A percentile compares a stretch with the other conserved stretches of the same genome.
Evolutionary conservation across 1,284 basidiomycete species (phyloP).

Genomic region (Ustilago curta): DNA sequence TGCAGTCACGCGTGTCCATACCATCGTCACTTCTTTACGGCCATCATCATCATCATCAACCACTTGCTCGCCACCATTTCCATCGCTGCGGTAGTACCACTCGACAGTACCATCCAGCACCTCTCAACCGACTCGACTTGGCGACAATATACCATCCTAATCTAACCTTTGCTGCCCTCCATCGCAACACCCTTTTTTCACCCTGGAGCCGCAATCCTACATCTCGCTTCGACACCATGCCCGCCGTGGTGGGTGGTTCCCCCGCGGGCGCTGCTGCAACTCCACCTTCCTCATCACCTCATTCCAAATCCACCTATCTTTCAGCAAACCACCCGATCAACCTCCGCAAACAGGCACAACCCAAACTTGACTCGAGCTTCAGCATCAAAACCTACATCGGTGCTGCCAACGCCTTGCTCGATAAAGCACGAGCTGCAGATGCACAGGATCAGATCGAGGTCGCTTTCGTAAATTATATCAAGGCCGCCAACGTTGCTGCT

Average conservation of each 20-base stretch:
- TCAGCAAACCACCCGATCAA: slow-evolving; percentile 66
- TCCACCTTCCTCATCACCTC: not conserved
- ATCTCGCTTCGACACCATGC: slow-evolving; percentile 18
- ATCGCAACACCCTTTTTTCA: slow-evolving; percentile 1
- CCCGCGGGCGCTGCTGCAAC: slow-evolving; percentile 4
- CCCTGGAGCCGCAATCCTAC: not conserved
- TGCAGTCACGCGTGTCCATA: not conserved
- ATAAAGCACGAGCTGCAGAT: slow-evolving; percentile 66
- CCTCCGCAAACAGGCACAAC: slow-evolving; percentile 62
- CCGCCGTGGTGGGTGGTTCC: slow-evolving; percentile 27
- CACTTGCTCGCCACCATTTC: not conserved
- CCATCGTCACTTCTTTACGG: not conserved
- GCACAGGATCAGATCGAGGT: slow-evolving; percentile 64
- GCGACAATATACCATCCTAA: not conserved
- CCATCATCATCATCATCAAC: not conserved
- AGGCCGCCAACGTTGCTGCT: slow-evolving; percentile 63
- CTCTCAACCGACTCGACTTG: not conserved
- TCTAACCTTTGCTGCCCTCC: not conserved
- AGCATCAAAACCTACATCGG: slow-evolving; percentile 67
- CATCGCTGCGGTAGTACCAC: no score
- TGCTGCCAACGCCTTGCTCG: slow-evolving; percentile 65
- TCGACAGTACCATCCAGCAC: not conserved
- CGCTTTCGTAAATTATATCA: slow-evolving; percentile 69
- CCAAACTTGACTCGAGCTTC: slow-evolving; percentile 62
- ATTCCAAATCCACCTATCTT: slow-evolving; percentile 30